Evolutionary conservation across 2,329 filamentous ascomycete species (phyloP).

Genomic region (Mycosphaerella sp.): DNA sequence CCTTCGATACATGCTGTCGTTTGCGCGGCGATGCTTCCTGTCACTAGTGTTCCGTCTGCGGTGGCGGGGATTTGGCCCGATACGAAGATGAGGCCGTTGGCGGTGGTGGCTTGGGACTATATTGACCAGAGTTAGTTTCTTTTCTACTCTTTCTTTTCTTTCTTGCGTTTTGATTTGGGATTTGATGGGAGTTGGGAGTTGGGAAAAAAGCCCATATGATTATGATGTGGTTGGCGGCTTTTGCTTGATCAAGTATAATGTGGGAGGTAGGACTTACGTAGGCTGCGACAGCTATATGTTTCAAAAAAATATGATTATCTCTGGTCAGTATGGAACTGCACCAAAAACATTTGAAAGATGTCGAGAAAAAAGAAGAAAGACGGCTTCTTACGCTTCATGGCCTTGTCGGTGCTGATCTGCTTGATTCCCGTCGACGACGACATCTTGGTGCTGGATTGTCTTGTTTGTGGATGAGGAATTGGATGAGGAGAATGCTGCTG

Average conservation of each 20-base stretch:
- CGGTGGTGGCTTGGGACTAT: slow-evolving; percentile 57
- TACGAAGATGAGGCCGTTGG: slow-evolving; percentile 60
- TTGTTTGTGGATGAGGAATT: background rate
- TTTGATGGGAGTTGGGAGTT: background rate
- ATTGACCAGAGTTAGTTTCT: background rate
- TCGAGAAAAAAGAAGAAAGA: background rate
- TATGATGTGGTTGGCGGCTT: background rate
- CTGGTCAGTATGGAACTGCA: background rate
- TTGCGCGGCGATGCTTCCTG: slow-evolving; percentile 61
- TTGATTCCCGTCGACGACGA: slow-evolving; percentile 8
- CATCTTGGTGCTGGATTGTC: slow-evolving; percentile 1
- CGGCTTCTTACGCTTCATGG: slow-evolving; percentile 9
- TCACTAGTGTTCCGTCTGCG: slow-evolving; percentile 53
- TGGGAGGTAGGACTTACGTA: slow-evolving; percentile 35
- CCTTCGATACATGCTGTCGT: slow-evolving; percentile 70
- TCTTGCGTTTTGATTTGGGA: background rate
- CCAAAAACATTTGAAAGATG: no score
- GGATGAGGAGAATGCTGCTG: background rate
- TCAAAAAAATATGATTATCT: background rate
- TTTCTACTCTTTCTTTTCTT: background rate
- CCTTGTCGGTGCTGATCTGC: slow-evolving; percentile 11
- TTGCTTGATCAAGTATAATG: background rate
- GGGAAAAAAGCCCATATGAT: no score
- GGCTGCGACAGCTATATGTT: slow-evolving; percentile 36
- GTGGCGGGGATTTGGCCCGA: slow-evolving; percentile 74